Evolutionary conservation across 305 asterid genomes (phyloP), one percentile per base, ranked within the genome.

Genomic region (Fraxinus ornus): DNA sequence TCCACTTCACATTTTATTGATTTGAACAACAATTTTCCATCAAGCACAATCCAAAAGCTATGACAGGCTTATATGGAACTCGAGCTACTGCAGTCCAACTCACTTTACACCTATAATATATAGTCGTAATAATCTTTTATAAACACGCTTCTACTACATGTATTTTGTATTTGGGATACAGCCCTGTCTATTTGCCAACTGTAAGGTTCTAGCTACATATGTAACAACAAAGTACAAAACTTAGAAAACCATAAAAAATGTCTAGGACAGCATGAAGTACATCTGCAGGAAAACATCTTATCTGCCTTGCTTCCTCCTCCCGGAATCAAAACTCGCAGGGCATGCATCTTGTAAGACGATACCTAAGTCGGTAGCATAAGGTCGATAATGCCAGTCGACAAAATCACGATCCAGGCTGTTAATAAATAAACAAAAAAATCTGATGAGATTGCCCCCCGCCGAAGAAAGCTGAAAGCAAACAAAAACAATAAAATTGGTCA

Each of bases 321-420:
- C 57, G 73, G 47, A 80, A 64, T 86, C 78, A 80, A 85, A 78
- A 41, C 57, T 76, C 71, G 86, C 81, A 1, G 85, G 80, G 82
- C 84, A 85, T 72, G 85, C 7, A 28, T 78, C 85, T 28, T 84
- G 73, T 75, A 80, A 77, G 60, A 68, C 21, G 39, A 83, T 10
- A 19, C 87, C 86, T 32, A 82, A 86, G 64, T 22, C 49, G 36
- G 70, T 86, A 81, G 87, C 86, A 7, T 5, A 39, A 41, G 82
- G 84, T 68, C 17, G 74, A 72, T 28, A 66, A 8, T 75, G 41
- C 44, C 78, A 84, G 37, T 72, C 85, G 24, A 62, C 62, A 62
- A 19, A 77, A 79, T 41, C 90, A 49, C 86, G 78, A 87, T 86
- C 88, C 41, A 74, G 78, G 82, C 97, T 91, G 94, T 87, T 85